Base-by-base conservation (phyloP, 2,329 filamentous ascomycete species). In the Sporothrix brunneoviolacea region DNA sequence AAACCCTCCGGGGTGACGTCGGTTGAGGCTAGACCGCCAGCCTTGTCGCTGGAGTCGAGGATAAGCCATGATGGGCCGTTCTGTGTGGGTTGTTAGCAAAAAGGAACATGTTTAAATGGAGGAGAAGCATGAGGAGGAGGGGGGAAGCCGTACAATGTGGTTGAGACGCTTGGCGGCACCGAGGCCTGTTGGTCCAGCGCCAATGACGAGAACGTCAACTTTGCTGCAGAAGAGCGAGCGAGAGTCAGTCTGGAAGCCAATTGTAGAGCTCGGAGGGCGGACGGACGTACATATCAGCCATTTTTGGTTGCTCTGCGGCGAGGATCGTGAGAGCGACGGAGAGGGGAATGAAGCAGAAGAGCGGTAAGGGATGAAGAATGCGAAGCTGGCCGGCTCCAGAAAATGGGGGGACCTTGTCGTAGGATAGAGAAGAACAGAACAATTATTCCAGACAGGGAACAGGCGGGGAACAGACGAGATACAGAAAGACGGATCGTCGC, bases 151-250 rank as follows among this genome's bases (percentile, higher is more conserved):
- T 77, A 97, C 93, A 66, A 96, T 84, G 73, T 98, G 93, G 72
- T 97, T 86, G 60, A 98, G 82, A 68, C 93, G 88, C 79, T 98
- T 98, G 63, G 93, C 93, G 68, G 93, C 93, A 78, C 93, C 93
- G 62, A 97, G 82, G 73, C 93, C 93, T 65, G 93, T 97, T 63
- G 93, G 93, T 67, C 93, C 93, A 73, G 91, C 91, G 67, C 93
- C 93, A 75, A 97, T 96, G 71, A 98, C 84, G 67, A 98, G 88
- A 61, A 98, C 86, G 73, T 98, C 93, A 68, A 97, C 89, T 65
- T 89, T 84, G 70, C 90, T 94, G 70, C 13, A 52, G 19, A 37
- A 24, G 13, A 8, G 28, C 24, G 19, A 18, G 16, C n/a, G 18
- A 27, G 18, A 30, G 35, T 44, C 35, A 33, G 28, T 36, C 28